phyloP scores from a whole-genome alignment of 202 grass and related monocot genomes.

The Setaria italica region DNA sequence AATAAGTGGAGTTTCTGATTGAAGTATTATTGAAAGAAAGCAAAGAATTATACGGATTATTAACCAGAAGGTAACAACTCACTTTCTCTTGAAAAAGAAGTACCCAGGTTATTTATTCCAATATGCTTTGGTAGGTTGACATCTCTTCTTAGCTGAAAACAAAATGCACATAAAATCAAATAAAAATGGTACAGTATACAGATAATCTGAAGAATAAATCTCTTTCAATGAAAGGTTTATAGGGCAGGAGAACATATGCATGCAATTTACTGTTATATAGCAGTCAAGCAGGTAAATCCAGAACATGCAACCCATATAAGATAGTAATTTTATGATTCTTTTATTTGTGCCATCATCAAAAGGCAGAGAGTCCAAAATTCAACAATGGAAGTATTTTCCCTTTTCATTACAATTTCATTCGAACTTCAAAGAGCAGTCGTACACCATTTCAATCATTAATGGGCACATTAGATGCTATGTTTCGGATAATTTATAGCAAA shows the following conservation, averaged over 20 bases:
- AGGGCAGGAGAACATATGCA: not conserved
- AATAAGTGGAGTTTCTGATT: not conserved
- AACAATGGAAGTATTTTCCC: not conserved
- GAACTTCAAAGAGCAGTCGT: not conserved
- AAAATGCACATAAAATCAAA: not conserved
- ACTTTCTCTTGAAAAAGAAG: conserved; percentile 39
- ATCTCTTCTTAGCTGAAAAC: conserved; percentile 42
- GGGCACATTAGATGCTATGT: not conserved
- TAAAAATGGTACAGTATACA: not conserved
- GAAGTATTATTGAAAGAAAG: conserved; percentile 1
- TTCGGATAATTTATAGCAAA: not conserved
- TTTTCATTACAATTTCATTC: not conserved
- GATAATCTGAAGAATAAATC: not conserved
- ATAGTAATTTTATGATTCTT: not conserved
- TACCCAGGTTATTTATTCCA: not conserved
- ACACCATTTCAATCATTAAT: conserved; percentile 1
- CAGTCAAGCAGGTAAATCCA: not conserved
- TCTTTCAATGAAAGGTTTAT: not conserved
- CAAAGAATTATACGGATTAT: not conserved
- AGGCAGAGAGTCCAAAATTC: not conserved
- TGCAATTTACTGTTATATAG: not conserved
- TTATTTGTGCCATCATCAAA: not conserved
- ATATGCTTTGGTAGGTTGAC: conserved; percentile 22
- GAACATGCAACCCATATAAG: not conserved
- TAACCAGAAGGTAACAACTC: conserved; percentile 5